These are phyloP conservation scores for Ammopiptanthus mongolicus DNA, from an alignment of 306 rosid genomes.

Conservation along the genomic window DNA sequence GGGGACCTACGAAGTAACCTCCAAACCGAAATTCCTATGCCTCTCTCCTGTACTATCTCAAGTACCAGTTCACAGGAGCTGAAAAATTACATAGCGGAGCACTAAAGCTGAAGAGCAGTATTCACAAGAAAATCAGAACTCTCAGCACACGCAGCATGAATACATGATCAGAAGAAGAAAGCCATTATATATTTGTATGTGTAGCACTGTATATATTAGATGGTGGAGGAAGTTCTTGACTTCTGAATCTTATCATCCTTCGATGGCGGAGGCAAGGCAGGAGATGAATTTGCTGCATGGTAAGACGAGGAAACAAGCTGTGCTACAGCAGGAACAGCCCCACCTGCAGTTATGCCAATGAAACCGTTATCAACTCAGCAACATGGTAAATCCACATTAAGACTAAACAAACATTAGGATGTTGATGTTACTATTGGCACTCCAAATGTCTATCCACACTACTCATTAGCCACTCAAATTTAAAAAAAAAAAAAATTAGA, in stretches of 20 bases:
- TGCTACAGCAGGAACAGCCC: constrained; percentile 58
- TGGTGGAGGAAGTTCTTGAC: constrained; percentile 47
- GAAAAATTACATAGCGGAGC: not conserved
- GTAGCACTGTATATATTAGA: constrained; percentile 11
- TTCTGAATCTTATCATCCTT: constrained; percentile 41
- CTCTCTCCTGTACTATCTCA: not conserved
- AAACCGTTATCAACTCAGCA: not conserved
- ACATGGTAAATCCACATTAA: not conserved
- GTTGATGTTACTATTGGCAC: too few relatives aligned
- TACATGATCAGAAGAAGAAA: not conserved
- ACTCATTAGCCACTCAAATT: too few relatives aligned
- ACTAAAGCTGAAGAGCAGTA: not conserved
- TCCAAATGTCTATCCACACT: too few relatives aligned
- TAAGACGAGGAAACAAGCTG: constrained; percentile 71
- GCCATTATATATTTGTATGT: not conserved
- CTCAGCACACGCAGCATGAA: not conserved
- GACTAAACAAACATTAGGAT: too few relatives aligned
- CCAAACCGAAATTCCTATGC: not conserved
- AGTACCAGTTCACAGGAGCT: not conserved
- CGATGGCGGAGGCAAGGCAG: constrained; percentile 35
- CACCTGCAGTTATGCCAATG: constrained; percentile 42
- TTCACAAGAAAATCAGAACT: not conserved
- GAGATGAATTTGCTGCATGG: constrained; percentile 42
- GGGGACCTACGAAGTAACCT: too few relatives aligned
- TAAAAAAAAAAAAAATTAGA: too few relatives aligned